A percentile compares a stretch with the other conserved stretches of the same genome.
Evolutionary conservation across 1,284 basidiomycete genomes (phyloP).

Genomic region (Papiliotrema fonsecae): DNA sequence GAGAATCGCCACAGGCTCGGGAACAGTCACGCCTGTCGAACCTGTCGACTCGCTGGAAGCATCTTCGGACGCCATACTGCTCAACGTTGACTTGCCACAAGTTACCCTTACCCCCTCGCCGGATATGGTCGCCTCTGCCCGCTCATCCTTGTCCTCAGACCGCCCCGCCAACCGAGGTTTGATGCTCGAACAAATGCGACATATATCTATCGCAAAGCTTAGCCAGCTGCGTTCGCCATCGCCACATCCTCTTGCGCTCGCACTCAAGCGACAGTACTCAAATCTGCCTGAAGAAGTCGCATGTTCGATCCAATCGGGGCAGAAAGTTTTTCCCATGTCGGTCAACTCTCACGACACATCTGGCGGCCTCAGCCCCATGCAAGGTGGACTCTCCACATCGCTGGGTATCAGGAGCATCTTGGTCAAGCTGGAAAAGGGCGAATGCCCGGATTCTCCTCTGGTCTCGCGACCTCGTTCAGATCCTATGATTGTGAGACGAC

Average conservation of each 20-base stretch:
- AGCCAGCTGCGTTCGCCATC: constrained; percentile 35
- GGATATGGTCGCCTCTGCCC: constrained; percentile 4
- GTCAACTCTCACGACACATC: constrained; percentile 25
- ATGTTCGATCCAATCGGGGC: constrained; percentile 31
- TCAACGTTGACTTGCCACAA: constrained; percentile 10
- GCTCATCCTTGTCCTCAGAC: constrained; percentile 1
- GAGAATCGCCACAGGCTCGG: constrained; percentile 1
- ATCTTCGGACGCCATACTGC: constrained; percentile 18
- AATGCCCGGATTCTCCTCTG: constrained; percentile 18
- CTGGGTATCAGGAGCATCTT: constrained; percentile 28
- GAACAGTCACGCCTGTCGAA: constrained; percentile 3
- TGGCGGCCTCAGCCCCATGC: constrained; percentile 21
- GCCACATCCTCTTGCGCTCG: constrained; percentile 36
- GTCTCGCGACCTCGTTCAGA: constrained; percentile 9
- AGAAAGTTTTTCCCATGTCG: constrained; percentile 36
- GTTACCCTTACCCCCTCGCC: constrained; percentile 12
- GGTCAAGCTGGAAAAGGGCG: constrained; percentile 25
- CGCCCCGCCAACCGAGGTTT: background rate
- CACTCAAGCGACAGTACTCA: constrained; percentile 29
- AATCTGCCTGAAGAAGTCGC: constrained; percentile 41
- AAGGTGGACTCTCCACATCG: constrained; percentile 28
- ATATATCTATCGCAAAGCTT: constrained; percentile 33
- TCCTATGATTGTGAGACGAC: constrained; percentile 15
- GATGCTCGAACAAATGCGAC: constrained; percentile 26
- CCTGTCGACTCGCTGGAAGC: constrained; percentile 8